Conservation (phyloP, 257 asterid species). For the Solanum rostratum region DNA sequence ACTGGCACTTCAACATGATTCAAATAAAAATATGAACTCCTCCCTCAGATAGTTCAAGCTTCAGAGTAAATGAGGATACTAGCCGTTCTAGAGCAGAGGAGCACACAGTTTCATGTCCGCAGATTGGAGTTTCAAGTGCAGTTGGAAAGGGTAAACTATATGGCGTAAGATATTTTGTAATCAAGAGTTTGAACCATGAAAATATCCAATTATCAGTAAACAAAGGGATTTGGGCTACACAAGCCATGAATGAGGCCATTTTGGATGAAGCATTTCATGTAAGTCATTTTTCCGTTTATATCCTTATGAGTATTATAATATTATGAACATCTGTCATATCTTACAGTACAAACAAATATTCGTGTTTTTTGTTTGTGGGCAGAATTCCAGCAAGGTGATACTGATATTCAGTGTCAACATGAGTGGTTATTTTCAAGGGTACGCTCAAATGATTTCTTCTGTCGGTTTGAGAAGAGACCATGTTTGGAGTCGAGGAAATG, state of each 20-base stretch:
- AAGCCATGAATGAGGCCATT: conserved; percentile 94
- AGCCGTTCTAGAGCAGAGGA: conserved; percentile 44
- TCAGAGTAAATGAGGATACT: conserved; percentile 34
- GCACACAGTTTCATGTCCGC: conserved; percentile 28
- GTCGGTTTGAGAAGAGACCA: conserved; percentile 79
- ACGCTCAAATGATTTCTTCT: conserved; percentile 88
- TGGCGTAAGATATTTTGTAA: conserved; percentile 69
- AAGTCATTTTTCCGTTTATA: conserved; percentile 23
- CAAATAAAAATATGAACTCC: conserved; percentile 6
- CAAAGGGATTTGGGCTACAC: conserved; percentile 97
- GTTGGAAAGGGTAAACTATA: conserved; percentile 31
- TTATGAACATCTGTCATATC: not conserved
- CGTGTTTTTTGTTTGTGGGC: conserved; percentile 14
- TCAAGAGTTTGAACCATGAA: conserved; percentile 91
- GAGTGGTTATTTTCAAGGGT: conserved; percentile 99
- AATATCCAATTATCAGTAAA: conserved; percentile 67
- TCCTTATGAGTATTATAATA: not conserved
- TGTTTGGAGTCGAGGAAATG: conserved; percentile 76
- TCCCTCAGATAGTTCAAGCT: conserved; percentile 39
- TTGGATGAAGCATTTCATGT: conserved; percentile 94
- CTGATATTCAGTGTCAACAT: conserved; percentile 93
- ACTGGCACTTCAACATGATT: not conserved
- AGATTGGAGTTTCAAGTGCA: conserved; percentile 38
- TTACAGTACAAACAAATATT: not conserved
- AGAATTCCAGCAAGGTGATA: conserved; percentile 91